phyloP scores from a whole-genome alignment of 306 rosid species.

The Crataegus laevigata region DNA sequence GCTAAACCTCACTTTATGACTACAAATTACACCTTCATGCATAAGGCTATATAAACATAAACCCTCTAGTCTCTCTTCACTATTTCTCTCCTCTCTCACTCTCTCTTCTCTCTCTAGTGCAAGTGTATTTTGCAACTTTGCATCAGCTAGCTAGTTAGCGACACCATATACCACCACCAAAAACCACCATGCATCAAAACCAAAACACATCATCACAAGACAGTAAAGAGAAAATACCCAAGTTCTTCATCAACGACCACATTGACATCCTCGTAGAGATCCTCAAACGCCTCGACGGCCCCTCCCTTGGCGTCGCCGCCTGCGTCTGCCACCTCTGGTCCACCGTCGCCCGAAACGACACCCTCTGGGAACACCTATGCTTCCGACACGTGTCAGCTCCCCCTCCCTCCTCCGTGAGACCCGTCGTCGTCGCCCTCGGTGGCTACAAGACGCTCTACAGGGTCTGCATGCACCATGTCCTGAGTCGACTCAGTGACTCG shows the following conservation, averaged over 20 bases:
- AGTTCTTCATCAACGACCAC: conserved; percentile 82
- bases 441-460: conserved; percentile 83
- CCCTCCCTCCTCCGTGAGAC: conserved; percentile 36
- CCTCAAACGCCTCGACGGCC: conserved; percentile 85
- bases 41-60: neutral
- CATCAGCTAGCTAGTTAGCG: neutral
- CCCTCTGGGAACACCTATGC: conserved; percentile 90
- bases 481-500: conserved; percentile 75
- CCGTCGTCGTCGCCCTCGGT: conserved; percentile 72
- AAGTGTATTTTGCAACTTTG: neutral
- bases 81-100: neutral
- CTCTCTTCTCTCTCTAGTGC: neutral
- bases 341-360: conserved; percentile 55
- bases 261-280: conserved; percentile 71
- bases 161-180: neutral
- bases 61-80: neutral
- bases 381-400: conserved; percentile 63
- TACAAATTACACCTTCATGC: neutral
- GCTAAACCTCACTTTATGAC: conserved; percentile 15
- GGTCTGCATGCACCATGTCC: conserved; percentile 71
- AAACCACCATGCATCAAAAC: conserved; percentile 19
- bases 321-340: conserved; percentile 92
- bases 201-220: conserved; percentile 14
- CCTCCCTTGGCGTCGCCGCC: conserved; percentile 73
- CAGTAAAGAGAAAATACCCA: conserved; percentile 29